A percentile compares a stretch with the other conserved stretches of the same genome.
Conservation (phyloP, 306 rosid genomes). For the Gleditsia sinensis region DNA sequence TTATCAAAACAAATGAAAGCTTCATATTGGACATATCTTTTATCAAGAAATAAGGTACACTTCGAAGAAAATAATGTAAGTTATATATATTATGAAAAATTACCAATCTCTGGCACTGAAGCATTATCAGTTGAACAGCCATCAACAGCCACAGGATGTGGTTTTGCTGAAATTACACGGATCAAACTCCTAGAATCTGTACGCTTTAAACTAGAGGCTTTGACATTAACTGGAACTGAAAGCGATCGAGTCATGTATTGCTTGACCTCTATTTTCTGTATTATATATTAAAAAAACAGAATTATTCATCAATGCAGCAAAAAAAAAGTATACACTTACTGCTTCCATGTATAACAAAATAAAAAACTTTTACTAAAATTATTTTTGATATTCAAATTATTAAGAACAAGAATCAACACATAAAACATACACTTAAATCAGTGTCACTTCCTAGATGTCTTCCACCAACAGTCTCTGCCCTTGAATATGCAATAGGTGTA, state of each 20-base stretch:
- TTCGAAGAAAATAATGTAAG: conserved; percentile 12
- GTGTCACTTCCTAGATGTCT: conserved; percentile 43
- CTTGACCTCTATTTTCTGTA: conserved; percentile 55
- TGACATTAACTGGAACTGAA: conserved; percentile 73
- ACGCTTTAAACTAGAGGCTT: conserved; percentile 51
- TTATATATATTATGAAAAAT: conserved; percentile 9
- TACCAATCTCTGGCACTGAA: conserved; percentile 60
- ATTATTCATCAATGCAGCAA: conserved; percentile 27
- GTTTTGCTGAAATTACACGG: conserved; percentile 73
- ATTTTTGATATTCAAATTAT: conserved; percentile 12
- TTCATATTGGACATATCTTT: conserved; percentile 1
- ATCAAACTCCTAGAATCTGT: conserved; percentile 65
- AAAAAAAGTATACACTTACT: not conserved
- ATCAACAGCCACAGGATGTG: conserved; percentile 44
- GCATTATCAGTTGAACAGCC: conserved; percentile 43
- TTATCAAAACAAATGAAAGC: conserved; percentile 7
- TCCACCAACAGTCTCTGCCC: conserved; percentile 40
- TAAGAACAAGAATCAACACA: conserved; percentile 4
- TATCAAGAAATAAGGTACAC: conserved; percentile 20
- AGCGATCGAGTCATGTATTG: conserved; percentile 73
- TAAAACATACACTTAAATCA: conserved; percentile 54
- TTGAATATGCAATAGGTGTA: conserved; percentile 63
- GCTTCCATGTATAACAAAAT: not conserved
- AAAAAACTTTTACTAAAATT: not conserved
- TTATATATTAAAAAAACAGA: conserved; percentile 8